Conservation (phyloP, 73 alveolate species). For the Symbiodinium pilosum region DNA sequence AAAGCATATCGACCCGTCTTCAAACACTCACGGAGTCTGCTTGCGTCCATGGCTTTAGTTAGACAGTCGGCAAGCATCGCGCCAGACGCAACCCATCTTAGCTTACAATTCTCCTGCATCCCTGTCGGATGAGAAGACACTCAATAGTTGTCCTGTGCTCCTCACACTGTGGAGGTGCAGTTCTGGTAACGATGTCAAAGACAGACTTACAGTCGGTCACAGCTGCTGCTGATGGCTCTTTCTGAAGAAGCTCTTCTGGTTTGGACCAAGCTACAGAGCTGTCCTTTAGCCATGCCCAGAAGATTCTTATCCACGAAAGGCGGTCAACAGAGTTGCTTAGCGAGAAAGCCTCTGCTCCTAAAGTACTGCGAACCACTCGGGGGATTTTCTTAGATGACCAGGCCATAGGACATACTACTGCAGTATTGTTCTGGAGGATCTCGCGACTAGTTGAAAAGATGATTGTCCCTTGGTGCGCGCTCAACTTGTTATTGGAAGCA, state of each 20-base stretch:
- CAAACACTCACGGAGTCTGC: not conserved
- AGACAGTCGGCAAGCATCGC: not conserved
- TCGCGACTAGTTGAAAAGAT: not conserved
- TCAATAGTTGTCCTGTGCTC: conserved; percentile 4
- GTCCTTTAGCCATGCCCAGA: not conserved
- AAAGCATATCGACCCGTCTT: not conserved
- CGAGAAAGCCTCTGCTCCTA: not conserved
- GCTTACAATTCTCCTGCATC: not conserved
- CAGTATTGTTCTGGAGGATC: not conserved
- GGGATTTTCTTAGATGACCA: not conserved
- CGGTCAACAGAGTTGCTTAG: too few relatives aligned
- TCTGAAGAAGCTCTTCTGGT: not conserved
- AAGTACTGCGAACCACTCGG: not conserved
- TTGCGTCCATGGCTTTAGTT: not conserved
- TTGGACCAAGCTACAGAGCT: not conserved
- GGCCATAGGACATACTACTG: not conserved
- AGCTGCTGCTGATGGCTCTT: not conserved
- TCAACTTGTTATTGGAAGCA: too few relatives aligned
- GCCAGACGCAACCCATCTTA: not conserved
- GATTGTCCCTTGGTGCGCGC: not conserved
- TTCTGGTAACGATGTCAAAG: not conserved
- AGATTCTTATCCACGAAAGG: not conserved
- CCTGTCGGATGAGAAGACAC: not conserved
- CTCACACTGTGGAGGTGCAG: not conserved
- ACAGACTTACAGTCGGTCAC: conserved; percentile 5